These are phyloP conservation scores for Cladosporium halotolerans DNA, from an alignment of 2,329 filamentous ascomycete genomes.

Conservation along the genomic window DNA sequence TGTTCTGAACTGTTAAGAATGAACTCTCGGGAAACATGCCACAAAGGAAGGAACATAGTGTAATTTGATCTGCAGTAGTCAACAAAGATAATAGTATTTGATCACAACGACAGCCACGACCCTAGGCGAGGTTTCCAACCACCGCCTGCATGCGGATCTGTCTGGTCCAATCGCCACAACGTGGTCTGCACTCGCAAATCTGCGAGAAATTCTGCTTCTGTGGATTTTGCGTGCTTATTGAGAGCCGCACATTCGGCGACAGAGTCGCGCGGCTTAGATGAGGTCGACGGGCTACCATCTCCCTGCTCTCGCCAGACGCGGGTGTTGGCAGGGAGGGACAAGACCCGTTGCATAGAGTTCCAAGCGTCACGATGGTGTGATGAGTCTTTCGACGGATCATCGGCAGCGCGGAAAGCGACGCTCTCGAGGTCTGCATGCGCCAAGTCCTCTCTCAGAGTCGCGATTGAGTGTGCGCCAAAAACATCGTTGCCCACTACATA, in stretches of 20 bases:
- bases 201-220: not conserved
- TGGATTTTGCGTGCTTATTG: not conserved
- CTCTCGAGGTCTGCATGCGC: not conserved
- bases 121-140: not conserved
- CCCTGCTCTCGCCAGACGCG: slow-evolving; percentile 1
- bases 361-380: not conserved
- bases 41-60: too few relatives aligned
- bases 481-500: slow-evolving; percentile 5
- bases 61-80: too few relatives aligned
- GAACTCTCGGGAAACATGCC: too few relatives aligned
- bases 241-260: not conserved
- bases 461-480: slow-evolving; percentile 9
- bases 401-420: not conserved
- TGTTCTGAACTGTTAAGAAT: too few relatives aligned
- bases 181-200: not conserved
- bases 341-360: not conserved
- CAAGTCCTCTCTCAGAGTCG: not conserved
- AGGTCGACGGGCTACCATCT: not conserved
- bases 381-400: not conserved
- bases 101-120: not conserved
- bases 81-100: too few relatives aligned
- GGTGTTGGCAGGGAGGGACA: not conserved
- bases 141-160: not conserved
- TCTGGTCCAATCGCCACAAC: not conserved
- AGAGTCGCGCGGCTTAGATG: not conserved